Base-by-base conservation (phyloP, 495 filamentous ascomycete species). In the Articulospora tetracladia region DNA sequence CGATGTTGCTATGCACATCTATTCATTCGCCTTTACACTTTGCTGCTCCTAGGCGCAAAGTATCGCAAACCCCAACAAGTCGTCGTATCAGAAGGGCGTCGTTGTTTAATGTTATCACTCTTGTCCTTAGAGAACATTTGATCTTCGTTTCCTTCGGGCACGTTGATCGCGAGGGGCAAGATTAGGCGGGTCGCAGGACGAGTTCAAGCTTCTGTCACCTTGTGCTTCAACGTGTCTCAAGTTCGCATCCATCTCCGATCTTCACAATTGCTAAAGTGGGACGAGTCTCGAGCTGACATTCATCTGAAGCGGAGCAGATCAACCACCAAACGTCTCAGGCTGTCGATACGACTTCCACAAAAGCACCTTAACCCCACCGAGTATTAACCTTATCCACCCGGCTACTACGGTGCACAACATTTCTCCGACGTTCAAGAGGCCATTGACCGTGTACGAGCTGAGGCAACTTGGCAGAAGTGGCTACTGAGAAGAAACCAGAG, bases 161-260 rank as follows among this genome's bases (percentile, higher is more conserved):
- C 7, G 6, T 15, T 6, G 6, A 7, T 6, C 15, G 30, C 15
- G 7, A 6, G 7, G 6, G 30, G 30, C 30, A 34, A 34, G 6
- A 7, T 34, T 34, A 34, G 7, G 7, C 30, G 30, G 30, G 30
- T 15, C 39, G 39, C 4, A 44, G 36, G 27, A 57, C 19, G 32
- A 63, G 60, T 63, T 58, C 58, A 63, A 63, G 60, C 60, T 66
- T 63, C 64, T 60, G 64, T 63, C 60, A 63, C 60, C 57, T 61
- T 46, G 56, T 66, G 59, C 64, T 63, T 59, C 59, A 57, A 46
- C 32, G 23, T 58, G 60, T 66, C 60, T 66, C 64, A 66, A 55
- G 55, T 59, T 66, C 58, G 63, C 59, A 19, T 56, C 41, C 49
- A 59, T 52, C 34, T 58, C 54, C 55, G 22, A 34, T 48, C 44